Conservation (phyloP, 78 protist genomes). For the Diacronema lutheri region DNA sequence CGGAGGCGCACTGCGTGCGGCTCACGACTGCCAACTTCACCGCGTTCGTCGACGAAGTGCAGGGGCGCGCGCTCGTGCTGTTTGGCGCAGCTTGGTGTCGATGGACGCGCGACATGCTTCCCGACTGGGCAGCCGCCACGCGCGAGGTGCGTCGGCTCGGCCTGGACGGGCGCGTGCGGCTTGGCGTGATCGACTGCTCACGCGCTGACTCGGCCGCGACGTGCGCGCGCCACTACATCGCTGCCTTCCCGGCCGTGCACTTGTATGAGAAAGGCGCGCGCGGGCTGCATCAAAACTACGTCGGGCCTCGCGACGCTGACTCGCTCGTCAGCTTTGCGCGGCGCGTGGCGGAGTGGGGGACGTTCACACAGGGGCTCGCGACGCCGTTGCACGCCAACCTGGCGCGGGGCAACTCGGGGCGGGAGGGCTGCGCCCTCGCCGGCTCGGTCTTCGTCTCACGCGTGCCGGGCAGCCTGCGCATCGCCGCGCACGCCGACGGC, state of each 20-base stretch:
- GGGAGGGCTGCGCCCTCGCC: neutral
- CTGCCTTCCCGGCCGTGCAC: neutral
- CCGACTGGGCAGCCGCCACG: neutral
- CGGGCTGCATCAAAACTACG: neutral
- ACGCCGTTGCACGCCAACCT: too few species aligned
- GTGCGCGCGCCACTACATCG: neutral
- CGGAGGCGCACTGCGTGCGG: too few species aligned
- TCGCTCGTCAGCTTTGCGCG: neutral
- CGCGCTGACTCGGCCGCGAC: too few species aligned
- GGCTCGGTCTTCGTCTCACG: neutral
- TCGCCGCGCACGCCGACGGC: neutral
- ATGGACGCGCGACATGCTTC: neutral
- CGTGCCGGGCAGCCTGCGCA: neutral
- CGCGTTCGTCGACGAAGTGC: too few species aligned
- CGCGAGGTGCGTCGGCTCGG: neutral
- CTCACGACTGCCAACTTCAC: too few species aligned
- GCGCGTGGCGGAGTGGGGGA: too few species aligned
- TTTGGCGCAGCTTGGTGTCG: constrained; percentile 17
- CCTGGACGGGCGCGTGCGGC: neutral
- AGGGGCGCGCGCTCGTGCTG: neutral
- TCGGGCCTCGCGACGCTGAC: neutral
- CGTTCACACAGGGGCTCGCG: too few species aligned
- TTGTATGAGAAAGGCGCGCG: neutral
- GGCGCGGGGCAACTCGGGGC: neutral
- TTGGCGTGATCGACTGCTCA: neutral